These are phyloP conservation scores for Erysiphe pulchra DNA, from an alignment of 2,329 filamentous ascomycete genomes.

Conservation along the genomic window DNA sequence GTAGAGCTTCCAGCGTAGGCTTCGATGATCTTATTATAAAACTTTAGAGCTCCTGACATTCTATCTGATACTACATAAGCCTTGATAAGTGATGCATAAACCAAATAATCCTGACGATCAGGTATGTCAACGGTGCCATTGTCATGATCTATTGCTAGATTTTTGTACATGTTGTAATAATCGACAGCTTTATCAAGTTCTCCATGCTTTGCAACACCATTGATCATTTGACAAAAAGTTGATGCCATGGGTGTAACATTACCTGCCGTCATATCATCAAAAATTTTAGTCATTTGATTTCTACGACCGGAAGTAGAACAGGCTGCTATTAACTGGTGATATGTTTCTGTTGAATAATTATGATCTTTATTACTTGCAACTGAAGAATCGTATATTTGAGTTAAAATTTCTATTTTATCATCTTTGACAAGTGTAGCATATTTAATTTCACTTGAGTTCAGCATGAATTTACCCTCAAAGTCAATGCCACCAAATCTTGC, in stretches of 20 bases:
- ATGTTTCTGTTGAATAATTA: conserved; percentile 55
- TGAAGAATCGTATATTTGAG: conserved; percentile 66
- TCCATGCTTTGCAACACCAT: conserved; percentile 61
- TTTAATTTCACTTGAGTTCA: conserved; percentile 46
- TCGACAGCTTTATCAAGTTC: conserved; percentile 76
- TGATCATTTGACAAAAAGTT: conserved; percentile 82
- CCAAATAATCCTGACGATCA: conserved; percentile 51
- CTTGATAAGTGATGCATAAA: conserved; percentile 79
- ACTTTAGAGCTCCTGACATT: conserved; percentile 56
- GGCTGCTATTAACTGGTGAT: conserved; percentile 61
- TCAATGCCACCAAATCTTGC: conserved; percentile 65
- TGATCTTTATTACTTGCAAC: conserved; percentile 28
- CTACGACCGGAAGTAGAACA: conserved; percentile 63
- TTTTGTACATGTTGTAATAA: conserved; percentile 86
- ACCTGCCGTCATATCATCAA: conserved; percentile 69
- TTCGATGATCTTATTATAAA: conserved; percentile 54
- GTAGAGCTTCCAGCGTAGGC: conserved; percentile 30
- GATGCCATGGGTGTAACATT: conserved; percentile 50
- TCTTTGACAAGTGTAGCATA: conserved; percentile 1
- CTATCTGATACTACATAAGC: conserved; percentile 69
- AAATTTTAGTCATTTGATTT: conserved; percentile 72
- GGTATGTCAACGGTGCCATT: conserved; percentile 41
- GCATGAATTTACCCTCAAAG: conserved; percentile 62
- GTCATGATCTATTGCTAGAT: conserved; percentile 64
- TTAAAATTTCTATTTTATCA: conserved; percentile 58